A percentile compares a stretch with the other conserved stretches of the same genome.
phyloP scores from a whole-genome alignment of 2,329 filamentous ascomycete genomes.

The Alternaria consortialis region DNA sequence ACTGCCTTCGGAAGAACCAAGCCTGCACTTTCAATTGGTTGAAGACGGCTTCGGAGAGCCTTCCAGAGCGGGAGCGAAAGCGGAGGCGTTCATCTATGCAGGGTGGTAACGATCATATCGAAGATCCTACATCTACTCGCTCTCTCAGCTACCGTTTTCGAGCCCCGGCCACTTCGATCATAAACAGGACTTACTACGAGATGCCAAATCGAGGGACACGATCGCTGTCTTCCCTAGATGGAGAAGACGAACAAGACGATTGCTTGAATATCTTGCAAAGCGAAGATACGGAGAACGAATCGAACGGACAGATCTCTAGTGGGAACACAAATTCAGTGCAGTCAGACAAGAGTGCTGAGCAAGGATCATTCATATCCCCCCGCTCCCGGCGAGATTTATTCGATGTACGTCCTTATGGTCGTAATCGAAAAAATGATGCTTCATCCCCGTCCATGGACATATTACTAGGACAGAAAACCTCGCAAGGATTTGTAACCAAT shows the following conservation, averaged over 20 bases:
- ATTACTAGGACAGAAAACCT: constrained; percentile 34
- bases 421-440: background rate
- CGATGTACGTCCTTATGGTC: background rate
- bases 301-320: background rate
- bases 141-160: constrained; percentile 6
- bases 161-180: background rate
- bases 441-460: constrained; percentile 40
- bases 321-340: background rate
- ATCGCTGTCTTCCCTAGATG: background rate
- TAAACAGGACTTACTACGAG: background rate
- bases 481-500: constrained; percentile 47
- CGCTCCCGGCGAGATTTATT: background rate
- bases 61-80: constrained; percentile 1
- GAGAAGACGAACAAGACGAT: background rate
- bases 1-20: constrained; percentile 55
- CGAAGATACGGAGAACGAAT: background rate
- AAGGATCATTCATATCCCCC: background rate
- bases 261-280: background rate
- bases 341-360: background rate
- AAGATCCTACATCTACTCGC: constrained; percentile 2
- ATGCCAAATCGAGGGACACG: background rate
- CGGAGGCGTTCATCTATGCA: constrained; percentile 20
- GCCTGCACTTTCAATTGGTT: constrained; percentile 58
- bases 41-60: constrained; percentile 25
- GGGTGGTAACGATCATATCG: background rate